A percentile compares a stretch with the other conserved stretches of the same genome.
phyloP scores from a whole-genome alignment of 352 stramenopile genomes.

The Globisporangium megalacanthum region DNA sequence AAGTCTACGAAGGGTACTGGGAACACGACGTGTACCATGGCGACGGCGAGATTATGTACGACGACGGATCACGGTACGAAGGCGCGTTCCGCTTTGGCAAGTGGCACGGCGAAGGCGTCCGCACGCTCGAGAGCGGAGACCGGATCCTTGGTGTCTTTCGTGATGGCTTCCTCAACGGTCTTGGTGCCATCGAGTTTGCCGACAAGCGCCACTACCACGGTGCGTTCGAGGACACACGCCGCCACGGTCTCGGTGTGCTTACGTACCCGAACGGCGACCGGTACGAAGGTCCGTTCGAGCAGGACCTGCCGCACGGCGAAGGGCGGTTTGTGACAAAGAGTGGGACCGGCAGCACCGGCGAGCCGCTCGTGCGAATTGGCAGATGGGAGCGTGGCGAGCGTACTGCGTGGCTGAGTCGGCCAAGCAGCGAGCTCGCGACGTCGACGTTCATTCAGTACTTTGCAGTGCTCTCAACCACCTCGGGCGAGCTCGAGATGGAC shows the following conservation, averaged over 20 bases:
- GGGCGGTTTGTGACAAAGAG: constrained; percentile 51
- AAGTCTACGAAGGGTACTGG: constrained; percentile 82
- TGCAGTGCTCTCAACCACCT: constrained; percentile 27
- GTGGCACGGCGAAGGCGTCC: constrained; percentile 66
- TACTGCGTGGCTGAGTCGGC: constrained; percentile 56
- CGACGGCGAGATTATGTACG: constrained; percentile 59
- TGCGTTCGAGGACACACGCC: constrained; percentile 46
- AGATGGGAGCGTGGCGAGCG: constrained; percentile 63
- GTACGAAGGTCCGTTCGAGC: constrained; percentile 87
- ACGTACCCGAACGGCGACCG: constrained; percentile 85
- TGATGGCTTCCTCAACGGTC: constrained; percentile 51
- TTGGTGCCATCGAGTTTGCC: constrained; percentile 55
- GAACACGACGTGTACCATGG: constrained; percentile 58
- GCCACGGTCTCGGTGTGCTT: constrained; percentile 76
- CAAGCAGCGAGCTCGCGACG: constrained; percentile 49
- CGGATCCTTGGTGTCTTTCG: constrained; percentile 50
- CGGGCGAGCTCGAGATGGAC: constrained; percentile 58
- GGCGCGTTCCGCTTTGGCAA: constrained; percentile 56
- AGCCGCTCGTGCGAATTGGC: constrained; percentile 57
- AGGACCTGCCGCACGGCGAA: constrained; percentile 83
- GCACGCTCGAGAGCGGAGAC: constrained; percentile 55
- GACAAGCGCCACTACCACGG: constrained; percentile 68
- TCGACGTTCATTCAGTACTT: constrained; percentile 81
- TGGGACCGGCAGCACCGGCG: constrained; percentile 17
- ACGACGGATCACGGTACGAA: constrained; percentile 62